These are phyloP conservation scores for Pythium guiyangense DNA, from an alignment of 352 stramenopile species.

Conservation along the genomic window DNA sequence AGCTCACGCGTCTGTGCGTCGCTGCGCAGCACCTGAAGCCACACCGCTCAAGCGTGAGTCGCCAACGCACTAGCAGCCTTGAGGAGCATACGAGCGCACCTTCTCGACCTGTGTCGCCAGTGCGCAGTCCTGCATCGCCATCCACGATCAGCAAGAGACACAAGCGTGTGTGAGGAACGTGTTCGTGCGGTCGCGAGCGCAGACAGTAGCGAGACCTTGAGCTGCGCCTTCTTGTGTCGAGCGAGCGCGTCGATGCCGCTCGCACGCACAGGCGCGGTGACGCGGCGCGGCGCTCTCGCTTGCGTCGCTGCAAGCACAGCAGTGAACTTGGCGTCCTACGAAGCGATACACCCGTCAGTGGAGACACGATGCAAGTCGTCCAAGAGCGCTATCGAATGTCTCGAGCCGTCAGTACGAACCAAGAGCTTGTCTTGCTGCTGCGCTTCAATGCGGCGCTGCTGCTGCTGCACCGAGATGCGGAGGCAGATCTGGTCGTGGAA, in stretches of 20 bases:
- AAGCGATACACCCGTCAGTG: neutral
- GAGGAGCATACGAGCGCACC: constrained; percentile 16
- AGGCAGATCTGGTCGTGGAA: constrained; percentile 64
- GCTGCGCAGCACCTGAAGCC: constrained; percentile 20
- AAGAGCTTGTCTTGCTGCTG: constrained; percentile 22
- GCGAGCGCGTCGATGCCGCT: neutral
- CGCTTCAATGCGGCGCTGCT: constrained; percentile 27
- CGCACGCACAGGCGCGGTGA: neutral
- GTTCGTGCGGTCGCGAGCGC: neutral
- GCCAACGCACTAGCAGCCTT: too few relatives aligned
- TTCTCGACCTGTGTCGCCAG: constrained; percentile 31
- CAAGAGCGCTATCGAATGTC: neutral
- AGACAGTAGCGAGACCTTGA: constrained; percentile 2
- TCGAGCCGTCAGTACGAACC: constrained; percentile 5
- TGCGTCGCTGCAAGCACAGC: constrained; percentile 25
- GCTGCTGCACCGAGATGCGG: constrained; percentile 41
- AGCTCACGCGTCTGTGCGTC: constrained; percentile 36
- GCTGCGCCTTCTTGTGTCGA: neutral
- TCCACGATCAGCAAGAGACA: neutral
- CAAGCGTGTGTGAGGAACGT: neutral
- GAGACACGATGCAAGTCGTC: too few relatives aligned
- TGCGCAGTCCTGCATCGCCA: constrained; percentile 14
- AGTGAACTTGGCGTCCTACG: constrained; percentile 33
- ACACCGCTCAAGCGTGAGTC: neutral
- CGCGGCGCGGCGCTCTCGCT: neutral